phyloP scores from a whole-genome alignment of 805 yeast species.

The Sporopachydermia quercuum region DNA sequence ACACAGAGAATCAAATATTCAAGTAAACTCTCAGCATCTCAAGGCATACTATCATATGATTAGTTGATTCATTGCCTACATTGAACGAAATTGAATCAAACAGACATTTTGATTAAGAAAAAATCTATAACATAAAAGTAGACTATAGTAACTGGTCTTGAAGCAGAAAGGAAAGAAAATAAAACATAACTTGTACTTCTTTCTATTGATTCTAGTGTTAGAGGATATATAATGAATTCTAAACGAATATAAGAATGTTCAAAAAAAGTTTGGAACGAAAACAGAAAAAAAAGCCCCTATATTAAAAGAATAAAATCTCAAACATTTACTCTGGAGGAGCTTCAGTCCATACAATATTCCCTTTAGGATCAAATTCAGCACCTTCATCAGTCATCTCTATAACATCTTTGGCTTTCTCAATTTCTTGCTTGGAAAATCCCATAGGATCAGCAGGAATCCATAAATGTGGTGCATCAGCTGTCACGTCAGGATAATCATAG shows the following conservation, averaged over 20 bases:
- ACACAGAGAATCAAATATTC: too few species aligned
- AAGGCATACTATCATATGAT: too few species aligned
- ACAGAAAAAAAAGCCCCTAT: neutral
- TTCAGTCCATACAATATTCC: constrained; percentile 32
- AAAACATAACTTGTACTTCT: too few species aligned
- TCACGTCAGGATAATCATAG: constrained; percentile 62
- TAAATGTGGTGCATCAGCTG: constrained; percentile 53
- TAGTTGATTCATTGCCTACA: too few species aligned
- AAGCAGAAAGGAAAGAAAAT: too few species aligned
- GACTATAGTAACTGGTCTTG: too few species aligned
- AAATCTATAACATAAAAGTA: too few species aligned
- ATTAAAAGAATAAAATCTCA: constrained; percentile 3
- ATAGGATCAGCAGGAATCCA: constrained; percentile 89
- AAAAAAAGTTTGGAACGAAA: constrained; percentile 1
- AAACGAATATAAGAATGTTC: neutral
- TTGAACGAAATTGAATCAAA: too few species aligned
- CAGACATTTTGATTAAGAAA: too few species aligned
- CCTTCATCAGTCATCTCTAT: constrained; percentile 56
- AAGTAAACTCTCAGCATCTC: too few species aligned
- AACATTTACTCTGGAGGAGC: constrained; percentile 34
- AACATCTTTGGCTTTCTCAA: constrained; percentile 31
- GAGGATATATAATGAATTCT: too few species aligned
- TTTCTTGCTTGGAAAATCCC: constrained; percentile 58
- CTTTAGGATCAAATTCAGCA: constrained; percentile 40
- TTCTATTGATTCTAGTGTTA: too few species aligned